phyloP scores from a whole-genome alignment of 768 basidiomycete species.

The Suillus tomentosus region DNA sequence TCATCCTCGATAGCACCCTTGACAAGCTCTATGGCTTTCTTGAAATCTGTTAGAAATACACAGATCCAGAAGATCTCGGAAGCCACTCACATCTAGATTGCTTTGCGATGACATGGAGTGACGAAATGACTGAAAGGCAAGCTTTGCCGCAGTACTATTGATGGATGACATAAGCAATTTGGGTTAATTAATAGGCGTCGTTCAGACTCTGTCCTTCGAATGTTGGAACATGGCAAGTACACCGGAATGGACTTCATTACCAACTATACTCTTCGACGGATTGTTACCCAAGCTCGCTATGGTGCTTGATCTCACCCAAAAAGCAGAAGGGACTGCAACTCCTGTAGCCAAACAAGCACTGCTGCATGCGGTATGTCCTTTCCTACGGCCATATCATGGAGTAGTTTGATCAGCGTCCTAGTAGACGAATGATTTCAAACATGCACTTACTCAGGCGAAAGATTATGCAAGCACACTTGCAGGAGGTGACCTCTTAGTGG shows the following conservation, averaged over 20 bases:
- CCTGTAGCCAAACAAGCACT: conserved; percentile 66
- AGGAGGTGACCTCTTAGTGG: conserved; percentile 69
- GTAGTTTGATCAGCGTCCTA: background rate
- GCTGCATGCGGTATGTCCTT: conserved; percentile 60
- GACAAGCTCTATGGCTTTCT: conserved; percentile 89
- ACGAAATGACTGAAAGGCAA: conserved; percentile 3
- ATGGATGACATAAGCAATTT: conserved; percentile 13
- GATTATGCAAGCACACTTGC: conserved; percentile 59
- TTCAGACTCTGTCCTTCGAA: background rate
- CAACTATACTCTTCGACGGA: conserved; percentile 52
- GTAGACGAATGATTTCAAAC: conserved; percentile 78
- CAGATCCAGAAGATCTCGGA: background rate
- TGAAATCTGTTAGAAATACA: conserved; percentile 22
- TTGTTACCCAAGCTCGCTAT: conserved; percentile 61
- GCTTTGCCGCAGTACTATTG: background rate
- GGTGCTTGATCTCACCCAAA: conserved; percentile 62
- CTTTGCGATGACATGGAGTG: conserved; percentile 43
- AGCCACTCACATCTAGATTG: conserved; percentile 48
- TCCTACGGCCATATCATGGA: background rate
- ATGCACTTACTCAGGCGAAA: conserved; percentile 56
- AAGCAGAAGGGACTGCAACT: conserved; percentile 52
- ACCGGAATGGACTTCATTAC: conserved; percentile 26
- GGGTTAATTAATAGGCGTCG: no score
- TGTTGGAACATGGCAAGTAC: conserved; percentile 6
- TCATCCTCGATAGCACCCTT: conserved; percentile 94